Percentiles rank a stretch among this genome's conserved stretches.
phyloP scores from a whole-genome alignment of 257 asterid species.

The Solanum arcanum region DNA sequence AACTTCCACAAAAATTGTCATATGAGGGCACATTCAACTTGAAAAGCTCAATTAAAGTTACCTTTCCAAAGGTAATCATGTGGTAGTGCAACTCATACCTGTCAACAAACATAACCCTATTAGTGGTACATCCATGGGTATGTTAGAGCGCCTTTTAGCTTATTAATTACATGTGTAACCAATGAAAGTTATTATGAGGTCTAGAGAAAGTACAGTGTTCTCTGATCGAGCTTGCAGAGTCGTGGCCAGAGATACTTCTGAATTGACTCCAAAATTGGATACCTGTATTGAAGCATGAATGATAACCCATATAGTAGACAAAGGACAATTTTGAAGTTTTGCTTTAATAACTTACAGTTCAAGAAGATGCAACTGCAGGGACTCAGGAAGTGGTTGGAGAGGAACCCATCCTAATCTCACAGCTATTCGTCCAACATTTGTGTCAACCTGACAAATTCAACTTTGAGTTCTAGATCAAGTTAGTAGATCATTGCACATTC shows the following conservation, averaged over 20 bases:
- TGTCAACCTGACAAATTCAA: slow-evolving; percentile 65
- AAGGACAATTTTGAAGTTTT: background rate
- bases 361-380: slow-evolving; percentile 90
- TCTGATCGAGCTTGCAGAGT: slow-evolving; percentile 89
- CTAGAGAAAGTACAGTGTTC: slow-evolving; percentile 49
- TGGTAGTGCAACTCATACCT: slow-evolving; percentile 98
- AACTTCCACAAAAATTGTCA: background rate
- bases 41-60: slow-evolving; percentile 6
- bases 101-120: slow-evolving; percentile 19
- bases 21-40: background rate
- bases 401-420: slow-evolving; percentile 99
- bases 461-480: slow-evolving; percentile 7
- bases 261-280: slow-evolving; percentile 80
- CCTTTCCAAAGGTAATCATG: slow-evolving; percentile 99
- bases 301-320: slow-evolving; percentile 5
- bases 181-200: background rate
- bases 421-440: slow-evolving; percentile 93
- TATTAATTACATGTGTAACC: background rate
- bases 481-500: slow-evolving; percentile 4
- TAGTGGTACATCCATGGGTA: slow-evolving; percentile 9
- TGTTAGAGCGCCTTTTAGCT: background rate
- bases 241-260: slow-evolving; percentile 99
- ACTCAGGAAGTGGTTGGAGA: slow-evolving; percentile 92
- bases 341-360: slow-evolving; percentile 59
- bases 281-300: slow-evolving; percentile 39